These are phyloP conservation scores for Linaria vulgaris DNA, from an alignment of 257 asterid genomes.

Conservation along the genomic window DNA sequence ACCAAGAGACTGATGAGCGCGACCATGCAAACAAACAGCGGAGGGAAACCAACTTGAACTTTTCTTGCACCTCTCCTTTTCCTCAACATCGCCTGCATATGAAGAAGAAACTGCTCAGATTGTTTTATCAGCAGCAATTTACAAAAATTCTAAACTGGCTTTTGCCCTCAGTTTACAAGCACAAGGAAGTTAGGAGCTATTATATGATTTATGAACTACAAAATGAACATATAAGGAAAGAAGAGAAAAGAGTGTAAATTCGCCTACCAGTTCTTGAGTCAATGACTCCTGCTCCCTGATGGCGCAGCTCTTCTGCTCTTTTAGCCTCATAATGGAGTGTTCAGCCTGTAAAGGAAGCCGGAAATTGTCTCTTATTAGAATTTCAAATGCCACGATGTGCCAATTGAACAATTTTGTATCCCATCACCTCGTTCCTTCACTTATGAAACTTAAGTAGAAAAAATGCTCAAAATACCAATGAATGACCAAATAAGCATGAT, in stretches of 20 bases:
- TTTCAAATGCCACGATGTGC: neutral
- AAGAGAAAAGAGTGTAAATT: neutral
- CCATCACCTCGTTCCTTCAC: too few relatives aligned
- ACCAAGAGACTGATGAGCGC: constrained; percentile 37
- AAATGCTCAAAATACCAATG: too few relatives aligned
- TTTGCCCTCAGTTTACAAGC: too few relatives aligned
- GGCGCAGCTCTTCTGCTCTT: constrained; percentile 34
- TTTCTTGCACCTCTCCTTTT: constrained; percentile 27
- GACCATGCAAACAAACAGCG: constrained; percentile 42
- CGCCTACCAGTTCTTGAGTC: constrained; percentile 42
- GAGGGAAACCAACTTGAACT: constrained; percentile 45
- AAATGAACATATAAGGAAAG: neutral
- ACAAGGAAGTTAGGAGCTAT: too few relatives aligned
- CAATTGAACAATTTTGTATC: too few relatives aligned
- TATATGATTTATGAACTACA: neutral
- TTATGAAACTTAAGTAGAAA: too few relatives aligned
- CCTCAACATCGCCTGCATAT: constrained; percentile 35
- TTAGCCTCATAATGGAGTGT: constrained; percentile 34
- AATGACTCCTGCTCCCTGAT: constrained; percentile 35
- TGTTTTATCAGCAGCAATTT: neutral
- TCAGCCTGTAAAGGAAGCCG: constrained; percentile 37
- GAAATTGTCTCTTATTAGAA: constrained; percentile 7
- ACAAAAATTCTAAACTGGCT: too few relatives aligned
- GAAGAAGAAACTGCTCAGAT: neutral
- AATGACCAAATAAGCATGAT: too few relatives aligned